A percentile compares a stretch with the other conserved stretches of the same genome.
Conservation (phyloP, 306 rosid species). For the Albizia julibrissin region DNA sequence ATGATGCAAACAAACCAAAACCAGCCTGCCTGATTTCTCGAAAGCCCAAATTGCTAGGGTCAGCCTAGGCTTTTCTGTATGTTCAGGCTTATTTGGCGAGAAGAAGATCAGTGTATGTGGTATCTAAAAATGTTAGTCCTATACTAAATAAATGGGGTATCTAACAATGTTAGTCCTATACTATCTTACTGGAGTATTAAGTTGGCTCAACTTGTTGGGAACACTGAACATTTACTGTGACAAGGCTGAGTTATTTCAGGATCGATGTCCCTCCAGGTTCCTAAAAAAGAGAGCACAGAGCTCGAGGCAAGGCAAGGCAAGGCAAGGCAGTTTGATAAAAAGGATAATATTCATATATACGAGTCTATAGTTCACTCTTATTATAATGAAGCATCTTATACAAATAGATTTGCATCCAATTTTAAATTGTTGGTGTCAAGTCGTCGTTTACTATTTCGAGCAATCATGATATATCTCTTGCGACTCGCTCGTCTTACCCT, state of each 20-base stretch:
- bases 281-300: not conserved
- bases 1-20: not conserved
- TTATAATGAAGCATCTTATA: conserved; percentile 11
- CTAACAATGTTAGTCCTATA: too few relatives aligned
- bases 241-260: not conserved
- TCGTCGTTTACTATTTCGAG: conserved; percentile 9
- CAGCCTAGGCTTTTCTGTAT: too few relatives aligned
- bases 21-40: not conserved
- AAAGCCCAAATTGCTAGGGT: too few relatives aligned
- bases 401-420: not conserved
- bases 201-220: not conserved
- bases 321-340: not conserved
- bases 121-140: too few relatives aligned
- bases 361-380: not conserved
- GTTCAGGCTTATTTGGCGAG: too few relatives aligned
- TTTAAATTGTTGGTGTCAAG: not conserved
- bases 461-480: not conserved
- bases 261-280: not conserved
- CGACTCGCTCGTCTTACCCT: not conserved
- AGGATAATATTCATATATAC: not conserved
- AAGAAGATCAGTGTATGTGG: too few relatives aligned
- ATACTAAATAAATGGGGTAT: too few relatives aligned
- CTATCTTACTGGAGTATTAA: not conserved
- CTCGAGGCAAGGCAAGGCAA: not conserved
- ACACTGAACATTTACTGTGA: not conserved